Evolutionary conservation across 495 filamentous ascomycete genomes (phyloP).

Genomic region (Aspergillus campestris): DNA sequence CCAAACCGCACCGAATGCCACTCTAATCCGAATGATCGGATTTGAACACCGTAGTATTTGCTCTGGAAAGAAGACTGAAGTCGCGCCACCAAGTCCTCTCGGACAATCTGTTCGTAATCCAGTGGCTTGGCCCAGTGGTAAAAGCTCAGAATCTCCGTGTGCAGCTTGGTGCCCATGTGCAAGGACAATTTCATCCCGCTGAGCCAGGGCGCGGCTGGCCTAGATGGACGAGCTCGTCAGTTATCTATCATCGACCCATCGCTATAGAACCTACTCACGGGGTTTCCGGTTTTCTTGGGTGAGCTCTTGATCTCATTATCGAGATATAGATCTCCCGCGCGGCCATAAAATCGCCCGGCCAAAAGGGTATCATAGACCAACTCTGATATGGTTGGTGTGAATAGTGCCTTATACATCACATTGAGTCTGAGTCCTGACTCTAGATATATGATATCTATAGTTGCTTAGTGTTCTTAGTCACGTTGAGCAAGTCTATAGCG

Average conservation of each 20-base stretch:
- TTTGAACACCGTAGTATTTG: conserved; percentile 44
- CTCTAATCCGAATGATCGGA: conserved; percentile 52
- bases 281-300: conserved; percentile 36
- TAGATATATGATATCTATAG: too few species aligned
- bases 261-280: conserved; percentile 27
- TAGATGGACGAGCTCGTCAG: conserved; percentile 44
- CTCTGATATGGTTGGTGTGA: conserved; percentile 80
- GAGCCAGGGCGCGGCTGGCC: conserved; percentile 56
- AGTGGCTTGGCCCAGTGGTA: conserved; percentile 72
- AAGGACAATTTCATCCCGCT: conserved; percentile 17
- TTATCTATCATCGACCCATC: conserved; percentile 43
- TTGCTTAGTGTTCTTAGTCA: too few species aligned
- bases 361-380: conserved; percentile 31
- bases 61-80: conserved; percentile 43
- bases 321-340: conserved; percentile 25
- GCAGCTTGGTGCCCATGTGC: conserved; percentile 46
- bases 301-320: conserved; percentile 55
- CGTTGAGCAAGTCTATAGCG: too few species aligned
- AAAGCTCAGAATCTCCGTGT: conserved; percentile 83
- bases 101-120: conserved; percentile 66
- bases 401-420: too few species aligned
- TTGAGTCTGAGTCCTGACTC: too few species aligned
- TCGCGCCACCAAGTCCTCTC: conserved; percentile 61
- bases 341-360: conserved; percentile 17
- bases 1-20: too few species aligned